Conservation (phyloP, 2,329 filamentous ascomycete genomes). For the Saccharata proteae region DNA sequence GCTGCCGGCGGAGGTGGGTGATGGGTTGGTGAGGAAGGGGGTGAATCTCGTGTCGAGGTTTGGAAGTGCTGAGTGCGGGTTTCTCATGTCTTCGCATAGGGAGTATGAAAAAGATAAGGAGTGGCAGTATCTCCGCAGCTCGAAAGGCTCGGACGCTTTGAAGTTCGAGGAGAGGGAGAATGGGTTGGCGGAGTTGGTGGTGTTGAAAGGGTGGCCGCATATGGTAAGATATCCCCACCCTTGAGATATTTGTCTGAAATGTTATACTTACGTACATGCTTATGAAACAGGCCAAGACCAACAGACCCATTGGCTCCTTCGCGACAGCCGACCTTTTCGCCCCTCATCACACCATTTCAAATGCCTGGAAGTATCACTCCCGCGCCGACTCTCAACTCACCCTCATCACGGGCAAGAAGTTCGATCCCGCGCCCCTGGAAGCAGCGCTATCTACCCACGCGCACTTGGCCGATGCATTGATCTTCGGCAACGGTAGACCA, state of each 20-base stretch:
- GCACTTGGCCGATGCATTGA: constrained; percentile 41
- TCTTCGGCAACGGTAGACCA: constrained; percentile 48
- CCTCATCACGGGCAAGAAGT: constrained; percentile 56
- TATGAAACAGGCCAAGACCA: constrained; percentile 40
- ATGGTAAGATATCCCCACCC: constrained; percentile 16
- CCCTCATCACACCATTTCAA: constrained; percentile 36
- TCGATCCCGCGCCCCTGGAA: constrained; percentile 52
- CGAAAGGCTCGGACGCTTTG: constrained; percentile 31
- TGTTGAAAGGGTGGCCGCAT: constrained; percentile 46
- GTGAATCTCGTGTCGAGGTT: constrained; percentile 51
- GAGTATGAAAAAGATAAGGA: constrained; percentile 42
- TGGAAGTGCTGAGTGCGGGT: constrained; percentile 55
- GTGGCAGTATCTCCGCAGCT: constrained; percentile 48
- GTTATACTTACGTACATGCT: too few species aligned
- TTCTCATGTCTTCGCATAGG: constrained; percentile 50
- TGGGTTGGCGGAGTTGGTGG: constrained; percentile 41
- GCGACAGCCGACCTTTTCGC: constrained; percentile 53
- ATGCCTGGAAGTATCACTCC: constrained; percentile 52
- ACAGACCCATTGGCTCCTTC: constrained; percentile 47
- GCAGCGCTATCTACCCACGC: constrained; percentile 36
- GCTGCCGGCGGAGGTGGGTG: constrained; percentile 40
- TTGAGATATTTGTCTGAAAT: constrained; percentile 1
- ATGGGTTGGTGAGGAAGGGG: constrained; percentile 37
- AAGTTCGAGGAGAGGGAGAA: constrained; percentile 29
- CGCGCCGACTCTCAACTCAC: constrained; percentile 50